phyloP scores from a whole-genome alignment of 1,284 basidiomycete genomes.

The Bjerkandera adusta region DNA sequence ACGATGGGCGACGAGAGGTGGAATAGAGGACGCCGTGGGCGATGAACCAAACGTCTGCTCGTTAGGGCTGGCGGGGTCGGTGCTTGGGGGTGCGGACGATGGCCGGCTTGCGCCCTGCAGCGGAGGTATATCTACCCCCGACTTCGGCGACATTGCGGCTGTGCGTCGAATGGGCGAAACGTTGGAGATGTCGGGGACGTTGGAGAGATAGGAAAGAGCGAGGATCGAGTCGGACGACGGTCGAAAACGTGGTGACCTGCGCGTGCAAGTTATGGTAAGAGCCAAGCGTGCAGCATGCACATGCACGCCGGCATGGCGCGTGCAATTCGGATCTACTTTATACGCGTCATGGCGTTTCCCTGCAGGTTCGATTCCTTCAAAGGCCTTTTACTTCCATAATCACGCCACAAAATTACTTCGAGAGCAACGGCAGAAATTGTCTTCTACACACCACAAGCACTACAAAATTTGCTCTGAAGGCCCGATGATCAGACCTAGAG shows the following conservation, averaged over 20 bases:
- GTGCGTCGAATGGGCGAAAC: no score
- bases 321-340: no score
- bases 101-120: constrained; percentile 4
- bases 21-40: background rate
- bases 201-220: background rate
- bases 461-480: no score
- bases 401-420: background rate
- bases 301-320: background rate
- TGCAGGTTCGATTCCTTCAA: background rate
- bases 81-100: constrained; percentile 1
- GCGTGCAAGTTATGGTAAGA: background rate
- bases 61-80: background rate
- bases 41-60: background rate
- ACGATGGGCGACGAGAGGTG: constrained; percentile 4
- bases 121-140: background rate
- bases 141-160: background rate
- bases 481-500: no score
- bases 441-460: no score
- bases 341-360: no score
- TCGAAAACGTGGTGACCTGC: constrained; percentile 2
- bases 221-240: background rate
- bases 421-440: background rate
- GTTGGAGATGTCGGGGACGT: background rate
- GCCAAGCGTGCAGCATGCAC: constrained; percentile 2
- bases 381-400: background rate